A percentile compares a stretch with the other conserved stretches of the same genome.
These are phyloP conservation scores for Tolypocladium inflatum DNA, from an alignment of 2,329 filamentous ascomycete species.

Conservation along the genomic window DNA sequence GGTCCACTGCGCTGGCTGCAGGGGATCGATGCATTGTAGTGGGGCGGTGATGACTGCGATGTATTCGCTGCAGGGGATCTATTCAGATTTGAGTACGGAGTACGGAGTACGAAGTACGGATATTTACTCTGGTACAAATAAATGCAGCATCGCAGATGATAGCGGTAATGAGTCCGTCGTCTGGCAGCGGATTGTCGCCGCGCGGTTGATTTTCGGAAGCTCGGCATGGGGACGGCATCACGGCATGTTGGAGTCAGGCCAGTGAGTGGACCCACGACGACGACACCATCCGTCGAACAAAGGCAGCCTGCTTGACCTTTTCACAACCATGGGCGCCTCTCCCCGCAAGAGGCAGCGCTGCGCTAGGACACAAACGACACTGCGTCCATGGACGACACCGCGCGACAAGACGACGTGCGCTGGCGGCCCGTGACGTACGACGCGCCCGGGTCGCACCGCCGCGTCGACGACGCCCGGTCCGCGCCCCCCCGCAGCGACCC, in stretches of 20 bases:
- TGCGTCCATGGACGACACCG: background rate
- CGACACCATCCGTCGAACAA: background rate
- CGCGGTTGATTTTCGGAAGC: background rate
- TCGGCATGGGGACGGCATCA: background rate
- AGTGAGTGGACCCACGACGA: background rate
- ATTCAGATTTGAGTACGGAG: too few relatives aligned
- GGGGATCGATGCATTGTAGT: background rate
- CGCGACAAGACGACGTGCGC: background rate
- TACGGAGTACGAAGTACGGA: too few relatives aligned
- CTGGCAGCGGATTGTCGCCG: background rate
- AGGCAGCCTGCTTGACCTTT: background rate
- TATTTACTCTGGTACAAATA: too few relatives aligned
- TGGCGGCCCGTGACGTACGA: slow-evolving; percentile 10
- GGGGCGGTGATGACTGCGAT: too few relatives aligned
- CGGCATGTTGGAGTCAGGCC: too few relatives aligned
- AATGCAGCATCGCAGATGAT: too few relatives aligned
- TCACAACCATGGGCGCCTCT: background rate
- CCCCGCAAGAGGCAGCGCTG: background rate
- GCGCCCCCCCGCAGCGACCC: slow-evolving; percentile 9
- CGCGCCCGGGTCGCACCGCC: slow-evolving; percentile 22
- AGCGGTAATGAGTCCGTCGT: too few relatives aligned
- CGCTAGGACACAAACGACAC: background rate
- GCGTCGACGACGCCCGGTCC: slow-evolving; percentile 29
- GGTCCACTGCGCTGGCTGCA: background rate
- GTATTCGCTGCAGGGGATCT: too few relatives aligned